Evolutionary conservation across 805 yeast species (phyloP), one percentile per base, ranked within the genome.

Genomic region (Suhomyces kilbournensis): DNA sequence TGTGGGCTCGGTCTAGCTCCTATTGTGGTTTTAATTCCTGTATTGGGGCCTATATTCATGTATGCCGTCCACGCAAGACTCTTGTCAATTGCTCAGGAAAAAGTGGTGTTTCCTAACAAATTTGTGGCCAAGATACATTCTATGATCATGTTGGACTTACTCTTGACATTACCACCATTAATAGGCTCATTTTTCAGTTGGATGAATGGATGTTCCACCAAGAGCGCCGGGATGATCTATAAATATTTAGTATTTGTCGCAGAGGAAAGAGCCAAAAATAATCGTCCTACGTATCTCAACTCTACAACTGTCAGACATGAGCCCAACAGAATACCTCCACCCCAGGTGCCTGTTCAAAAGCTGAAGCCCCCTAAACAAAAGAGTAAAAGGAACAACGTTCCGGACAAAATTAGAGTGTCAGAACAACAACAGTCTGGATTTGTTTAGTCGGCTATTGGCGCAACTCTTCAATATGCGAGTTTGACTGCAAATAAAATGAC

Each of bases 201-300:
- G 93, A 54, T 92, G 66, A 82, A 90, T 63, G 88, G 85, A 2
- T 88, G 97, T 64, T 88, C 96, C 7, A 89, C 97, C 0, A 75
- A 97, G 61, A 92, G 93, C 66, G 96, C 97, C 0, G 92, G 93
- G 0, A 62, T 90, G 60, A 77, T 91, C 7, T 90, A 89, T 64
- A 63, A 48, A 34, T 52, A 56, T 19, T 19, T 56, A 35, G 56
- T 55, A 20, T 53, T 50, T 17, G 49, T 60, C 28, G 54, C 46
- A n/a, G 49, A 58, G 20, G 54, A 60, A 39, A 50, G 62, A 23
- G 48, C 46, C 14, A 32, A 46, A 20, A 59, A 61, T 26, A 53
- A 53, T 12, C 22, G 9, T 10, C 50, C 50, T 14, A 40, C 49
- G 7, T 50, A 50, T 26, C 12, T 50, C n/a, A 49, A 49, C 10